phyloP scores from a whole-genome alignment of 495 filamentous ascomycete genomes.

The Neurospora sp. region DNA sequence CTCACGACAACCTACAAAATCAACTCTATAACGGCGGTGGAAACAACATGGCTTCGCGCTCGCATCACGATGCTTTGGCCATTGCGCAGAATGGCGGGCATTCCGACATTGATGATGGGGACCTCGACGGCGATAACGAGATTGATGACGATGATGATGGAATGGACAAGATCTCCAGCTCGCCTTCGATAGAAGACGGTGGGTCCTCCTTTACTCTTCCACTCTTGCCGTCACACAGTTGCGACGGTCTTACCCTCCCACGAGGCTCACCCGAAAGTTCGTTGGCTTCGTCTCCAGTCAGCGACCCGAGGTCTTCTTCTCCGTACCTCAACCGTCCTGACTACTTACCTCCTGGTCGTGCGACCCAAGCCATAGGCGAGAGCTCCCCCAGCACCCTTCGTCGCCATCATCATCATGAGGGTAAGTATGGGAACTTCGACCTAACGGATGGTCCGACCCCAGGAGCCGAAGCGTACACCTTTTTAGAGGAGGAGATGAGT shows the following conservation, averaged over 20 bases:
- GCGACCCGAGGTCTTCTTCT: constrained; percentile 41
- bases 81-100: constrained; percentile 45
- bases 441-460: not conserved
- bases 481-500: not conserved
- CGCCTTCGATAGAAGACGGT: constrained; percentile 98
- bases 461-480: not conserved
- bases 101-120: constrained; percentile 53
- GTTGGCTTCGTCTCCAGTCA: constrained; percentile 13
- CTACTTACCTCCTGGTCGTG: constrained; percentile 31
- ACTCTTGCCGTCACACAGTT: constrained; percentile 24
- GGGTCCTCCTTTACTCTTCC: constrained; percentile 40
- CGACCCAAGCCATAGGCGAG: constrained; percentile 27
- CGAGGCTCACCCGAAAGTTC: constrained; percentile 17
- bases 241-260: constrained; percentile 31
- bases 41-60: constrained; percentile 25
- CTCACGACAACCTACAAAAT: constrained; percentile 30
- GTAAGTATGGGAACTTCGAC: constrained; percentile 41
- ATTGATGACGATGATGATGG: constrained; percentile 78
- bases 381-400: constrained; percentile 18
- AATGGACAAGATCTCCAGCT: constrained; percentile 96
- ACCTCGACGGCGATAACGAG: constrained; percentile 57
- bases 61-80: constrained; percentile 44
- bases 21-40: constrained; percentile 1
- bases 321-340: constrained; percentile 42
- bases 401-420: constrained; percentile 50